phyloP scores from a whole-genome alignment of 495 filamentous ascomycete genomes.

The Penicillium lividum region DNA sequence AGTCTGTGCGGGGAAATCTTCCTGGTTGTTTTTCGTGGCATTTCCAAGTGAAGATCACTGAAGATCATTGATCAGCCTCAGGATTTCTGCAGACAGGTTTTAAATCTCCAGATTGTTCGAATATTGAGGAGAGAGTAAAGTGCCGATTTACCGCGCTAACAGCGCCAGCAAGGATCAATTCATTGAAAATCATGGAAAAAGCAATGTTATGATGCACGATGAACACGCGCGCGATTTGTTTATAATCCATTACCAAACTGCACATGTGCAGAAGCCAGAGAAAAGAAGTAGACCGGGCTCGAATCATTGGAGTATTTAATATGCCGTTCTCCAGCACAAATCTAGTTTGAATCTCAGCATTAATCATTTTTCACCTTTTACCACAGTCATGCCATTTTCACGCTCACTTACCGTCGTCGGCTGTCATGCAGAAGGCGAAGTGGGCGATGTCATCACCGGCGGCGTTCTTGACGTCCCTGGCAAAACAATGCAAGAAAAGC shows the following conservation, averaged over 20 bases:
- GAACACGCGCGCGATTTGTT: too few relatives aligned
- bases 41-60: background rate
- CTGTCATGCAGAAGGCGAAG: conserved; percentile 34
- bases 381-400: conserved; percentile 23
- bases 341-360: background rate
- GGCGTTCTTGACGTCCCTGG: conserved; percentile 37
- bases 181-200: background rate
- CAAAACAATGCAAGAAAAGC: conserved; percentile 36
- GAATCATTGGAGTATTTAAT: background rate
- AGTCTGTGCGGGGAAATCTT: background rate
- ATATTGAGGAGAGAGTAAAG: background rate
- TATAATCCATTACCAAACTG: background rate
- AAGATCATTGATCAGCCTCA: background rate
- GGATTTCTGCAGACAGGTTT: background rate
- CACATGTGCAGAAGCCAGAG: background rate
- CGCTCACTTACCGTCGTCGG: conserved; percentile 33
- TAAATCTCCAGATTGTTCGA: too few relatives aligned
- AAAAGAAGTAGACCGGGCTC: background rate
- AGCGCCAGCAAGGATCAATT: background rate
- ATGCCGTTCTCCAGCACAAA: background rate
- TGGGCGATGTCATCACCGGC: conserved; percentile 38
- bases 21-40: background rate
- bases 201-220: background rate
- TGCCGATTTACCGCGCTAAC: background rate
- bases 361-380: background rate